Evolutionary conservation across 2,329 filamentous ascomycete genomes (phyloP).

Genomic region (Diaporthe vaccinii): DNA sequence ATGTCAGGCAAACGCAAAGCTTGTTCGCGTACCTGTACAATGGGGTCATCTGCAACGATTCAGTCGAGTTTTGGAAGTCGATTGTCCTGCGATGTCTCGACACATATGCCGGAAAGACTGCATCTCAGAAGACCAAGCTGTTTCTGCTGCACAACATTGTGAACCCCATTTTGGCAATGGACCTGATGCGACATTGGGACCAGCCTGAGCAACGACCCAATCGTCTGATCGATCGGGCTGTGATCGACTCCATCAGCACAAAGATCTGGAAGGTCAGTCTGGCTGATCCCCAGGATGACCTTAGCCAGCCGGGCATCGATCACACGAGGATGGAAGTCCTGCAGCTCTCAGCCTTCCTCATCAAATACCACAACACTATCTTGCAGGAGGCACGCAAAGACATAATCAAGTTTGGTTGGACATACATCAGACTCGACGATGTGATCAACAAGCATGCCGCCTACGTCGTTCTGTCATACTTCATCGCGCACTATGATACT

Average conservation of each 20-base stretch:
- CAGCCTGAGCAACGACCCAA: conserved; percentile 61
- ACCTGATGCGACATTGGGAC: conserved; percentile 88
- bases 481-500: conserved; percentile 97
- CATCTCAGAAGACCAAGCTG: conserved; percentile 90
- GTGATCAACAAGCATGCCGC: conserved; percentile 99
- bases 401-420: conserved; percentile 99
- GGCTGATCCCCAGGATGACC: conserved; percentile 85
- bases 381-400: conserved; percentile 95
- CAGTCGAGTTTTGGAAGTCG: conserved; percentile 86
- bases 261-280: conserved; percentile 95
- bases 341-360: conserved; percentile 92
- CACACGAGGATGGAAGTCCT: conserved; percentile 96
- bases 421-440: conserved; percentile 97
- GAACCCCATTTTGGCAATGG: conserved; percentile 96
- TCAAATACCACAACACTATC: conserved; percentile 92
- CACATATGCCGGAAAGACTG: conserved; percentile 82
- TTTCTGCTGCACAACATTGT: conserved; percentile 93
- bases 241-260: conserved; percentile 91
- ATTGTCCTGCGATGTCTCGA: conserved; percentile 90
- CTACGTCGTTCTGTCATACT: conserved; percentile 97
- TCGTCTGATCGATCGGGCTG: conserved; percentile 84
- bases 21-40: conserved; percentile 88
- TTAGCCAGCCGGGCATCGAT: conserved; percentile 87
- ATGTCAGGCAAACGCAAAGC: conserved; percentile 81
- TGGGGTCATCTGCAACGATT: conserved; percentile 85